Evolutionary conservation across 805 yeast genomes (phyloP).

Genomic region (Clavispora carvajalis): DNA sequence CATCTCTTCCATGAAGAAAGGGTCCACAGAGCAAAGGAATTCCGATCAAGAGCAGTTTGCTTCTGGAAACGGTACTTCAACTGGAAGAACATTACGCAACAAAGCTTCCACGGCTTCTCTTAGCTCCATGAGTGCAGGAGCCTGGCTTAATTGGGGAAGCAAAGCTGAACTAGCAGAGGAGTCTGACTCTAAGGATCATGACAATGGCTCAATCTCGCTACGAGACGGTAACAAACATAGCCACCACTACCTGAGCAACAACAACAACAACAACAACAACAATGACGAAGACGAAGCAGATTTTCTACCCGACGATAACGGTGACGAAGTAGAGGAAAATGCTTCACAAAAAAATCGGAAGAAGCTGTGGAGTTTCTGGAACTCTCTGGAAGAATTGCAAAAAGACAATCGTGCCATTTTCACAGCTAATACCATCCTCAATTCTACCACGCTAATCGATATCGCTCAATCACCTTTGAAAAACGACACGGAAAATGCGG

Average conservation of each 20-base stretch:
- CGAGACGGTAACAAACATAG: no score
- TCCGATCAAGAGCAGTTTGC: neutral
- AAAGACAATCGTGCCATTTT: neutral
- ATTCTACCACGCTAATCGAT: conserved; percentile 27
- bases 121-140: conserved; percentile 20
- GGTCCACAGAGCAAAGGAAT: no score
- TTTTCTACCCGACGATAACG: conserved; percentile 18
- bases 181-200: no score
- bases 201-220: no score
- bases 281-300: conserved; percentile 19
- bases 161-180: conserved; percentile 3
- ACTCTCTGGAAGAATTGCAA: conserved; percentile 4
- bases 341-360: conserved; percentile 15
- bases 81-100: conserved; percentile 4
- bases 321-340: conserved; percentile 33
- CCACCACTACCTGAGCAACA: no score
- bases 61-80: neutral
- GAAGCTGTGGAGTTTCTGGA: conserved; percentile 38
- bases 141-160: conserved; percentile 24
- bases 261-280: neutral
- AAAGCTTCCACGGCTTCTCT: conserved; percentile 22
- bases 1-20: neutral
- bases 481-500: conserved; percentile 6
- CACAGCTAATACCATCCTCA: conserved; percentile 27
- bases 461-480: conserved; percentile 12